phyloP scores from a whole-genome alignment of 495 filamentous ascomycete species.

The Neurospora intermedia region DNA sequence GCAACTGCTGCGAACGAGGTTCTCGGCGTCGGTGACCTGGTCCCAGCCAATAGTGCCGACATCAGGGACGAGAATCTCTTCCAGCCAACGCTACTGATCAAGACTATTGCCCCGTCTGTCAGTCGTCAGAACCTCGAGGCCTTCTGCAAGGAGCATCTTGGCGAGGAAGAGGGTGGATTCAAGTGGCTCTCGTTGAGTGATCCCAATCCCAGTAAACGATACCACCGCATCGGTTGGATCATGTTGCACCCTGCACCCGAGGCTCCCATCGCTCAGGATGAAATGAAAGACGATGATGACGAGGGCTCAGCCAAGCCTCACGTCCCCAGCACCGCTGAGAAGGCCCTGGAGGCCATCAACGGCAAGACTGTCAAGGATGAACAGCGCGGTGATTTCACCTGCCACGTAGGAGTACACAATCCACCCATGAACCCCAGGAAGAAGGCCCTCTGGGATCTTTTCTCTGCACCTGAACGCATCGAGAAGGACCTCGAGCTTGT shows the following conservation, averaged over 20 bases:
- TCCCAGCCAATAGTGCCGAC: conserved; percentile 69
- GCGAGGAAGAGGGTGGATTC: conserved; percentile 75
- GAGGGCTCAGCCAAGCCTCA: conserved; percentile 31
- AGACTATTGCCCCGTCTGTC: conserved; percentile 94
- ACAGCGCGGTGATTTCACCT: conserved; percentile 86
- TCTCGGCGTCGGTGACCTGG: conserved; percentile 78
- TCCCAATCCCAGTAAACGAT: conserved; percentile 92
- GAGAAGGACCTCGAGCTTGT: conserved; percentile 76
- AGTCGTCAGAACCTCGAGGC: conserved; percentile 85
- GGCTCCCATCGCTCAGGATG: conserved; percentile 45
- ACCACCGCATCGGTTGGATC: conserved; percentile 96
- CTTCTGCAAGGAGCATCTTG: conserved; percentile 85
- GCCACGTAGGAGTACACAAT: conserved; percentile 91
- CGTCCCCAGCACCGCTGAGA: conserved; percentile 54
- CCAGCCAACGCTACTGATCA: conserved; percentile 90
- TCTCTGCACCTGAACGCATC: conserved; percentile 80
- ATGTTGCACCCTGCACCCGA: conserved; percentile 78
- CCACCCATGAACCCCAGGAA: conserved; percentile 78
- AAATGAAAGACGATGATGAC: conserved; percentile 48
- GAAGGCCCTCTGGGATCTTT: conserved; percentile 95
- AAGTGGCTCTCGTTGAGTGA: conserved; percentile 91
- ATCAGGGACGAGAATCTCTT: conserved; percentile 71
- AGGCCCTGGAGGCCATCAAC: conserved; percentile 84
- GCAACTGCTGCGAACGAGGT: conserved; percentile 84
- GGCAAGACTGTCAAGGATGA: conserved; percentile 94